A percentile compares a stretch with the other conserved stretches of the same genome.
phyloP scores from a whole-genome alignment of 2,329 filamentous ascomycete genomes.

The Cordyceps pruinosa region DNA sequence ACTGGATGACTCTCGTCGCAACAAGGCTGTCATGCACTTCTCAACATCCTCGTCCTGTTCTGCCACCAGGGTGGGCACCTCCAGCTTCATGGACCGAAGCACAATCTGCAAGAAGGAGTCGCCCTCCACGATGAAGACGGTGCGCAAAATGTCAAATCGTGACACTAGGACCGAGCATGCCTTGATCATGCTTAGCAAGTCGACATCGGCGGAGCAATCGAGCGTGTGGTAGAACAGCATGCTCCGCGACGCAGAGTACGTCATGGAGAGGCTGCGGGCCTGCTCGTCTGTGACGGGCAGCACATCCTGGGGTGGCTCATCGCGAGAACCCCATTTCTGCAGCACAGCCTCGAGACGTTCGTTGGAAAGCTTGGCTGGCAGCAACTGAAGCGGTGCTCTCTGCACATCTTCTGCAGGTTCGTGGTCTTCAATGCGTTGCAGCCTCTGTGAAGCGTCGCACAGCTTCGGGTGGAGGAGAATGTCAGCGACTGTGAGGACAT shows the following conservation, averaged over 20 bases:
- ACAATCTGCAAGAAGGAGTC: slow-evolving; percentile 2
- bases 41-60: background rate
- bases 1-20: background rate
- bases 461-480: slow-evolving; percentile 21
- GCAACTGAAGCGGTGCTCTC: background rate
- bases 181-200: background rate
- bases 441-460: slow-evolving; percentile 36
- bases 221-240: background rate
- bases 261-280: background rate
- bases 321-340: slow-evolving; percentile 44
- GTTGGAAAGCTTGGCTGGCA: slow-evolving; percentile 16
- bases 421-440: slow-evolving; percentile 27
- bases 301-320: slow-evolving; percentile 32
- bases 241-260: slow-evolving; percentile 1
- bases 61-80: background rate
- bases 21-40: background rate
- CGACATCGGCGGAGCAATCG: background rate
- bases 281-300: background rate
- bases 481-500: slow-evolving; percentile 19
- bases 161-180: background rate
- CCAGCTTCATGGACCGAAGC: background rate
- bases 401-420: slow-evolving; percentile 3
- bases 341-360: slow-evolving; percentile 30
- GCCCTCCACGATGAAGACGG: slow-evolving; percentile 1
- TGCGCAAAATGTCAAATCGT: slow-evolving; percentile 1